Percentiles rank a stretch among this genome's conserved stretches.
Conservation (phyloP, 2,329 filamentous ascomycete genomes). For the Aureobasidium leucospermi region DNA sequence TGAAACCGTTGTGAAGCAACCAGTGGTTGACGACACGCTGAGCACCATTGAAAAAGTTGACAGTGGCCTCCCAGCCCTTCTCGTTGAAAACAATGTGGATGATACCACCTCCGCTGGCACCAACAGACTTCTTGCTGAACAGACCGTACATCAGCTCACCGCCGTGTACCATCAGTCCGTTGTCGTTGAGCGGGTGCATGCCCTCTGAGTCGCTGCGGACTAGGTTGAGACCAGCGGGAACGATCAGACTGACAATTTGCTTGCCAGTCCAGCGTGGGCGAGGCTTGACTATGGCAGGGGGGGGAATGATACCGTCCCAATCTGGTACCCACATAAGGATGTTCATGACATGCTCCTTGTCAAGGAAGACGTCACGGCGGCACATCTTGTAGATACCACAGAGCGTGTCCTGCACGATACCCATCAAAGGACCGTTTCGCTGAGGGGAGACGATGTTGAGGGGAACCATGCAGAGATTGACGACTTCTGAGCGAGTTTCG, state of each 20-base stretch:
- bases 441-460: slow-evolving; percentile 97
- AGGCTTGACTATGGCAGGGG: slow-evolving; percentile 89
- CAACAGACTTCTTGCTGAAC: slow-evolving; percentile 87
- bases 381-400: slow-evolving; percentile 97
- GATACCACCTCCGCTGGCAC: slow-evolving; percentile 82
- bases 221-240: slow-evolving; percentile 78
- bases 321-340: slow-evolving; percentile 94
- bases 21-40: slow-evolving; percentile 96
- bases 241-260: slow-evolving; percentile 89
- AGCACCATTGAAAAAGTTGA: slow-evolving; percentile 91
- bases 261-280: slow-evolving; percentile 95
- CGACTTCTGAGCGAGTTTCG: slow-evolving; percentile 90
- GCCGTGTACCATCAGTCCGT: slow-evolving; percentile 73
- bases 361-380: slow-evolving; percentile 83
- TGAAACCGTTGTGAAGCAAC: slow-evolving; percentile 93
- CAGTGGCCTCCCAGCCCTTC: slow-evolving; percentile 74
- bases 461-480: slow-evolving; percentile 93
- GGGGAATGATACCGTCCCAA: slow-evolving; percentile 92
- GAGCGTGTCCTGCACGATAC: slow-evolving; percentile 96
- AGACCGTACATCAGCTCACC: slow-evolving; percentile 88
- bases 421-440: slow-evolving; percentile 95
- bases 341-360: slow-evolving; percentile 90
- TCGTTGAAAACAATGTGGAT: slow-evolving; percentile 97
- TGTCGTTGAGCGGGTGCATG: slow-evolving; percentile 61
- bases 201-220: slow-evolving; percentile 49